Conservation (phyloP, 345 rosid species). For the Pelargonium nanum region DNA sequence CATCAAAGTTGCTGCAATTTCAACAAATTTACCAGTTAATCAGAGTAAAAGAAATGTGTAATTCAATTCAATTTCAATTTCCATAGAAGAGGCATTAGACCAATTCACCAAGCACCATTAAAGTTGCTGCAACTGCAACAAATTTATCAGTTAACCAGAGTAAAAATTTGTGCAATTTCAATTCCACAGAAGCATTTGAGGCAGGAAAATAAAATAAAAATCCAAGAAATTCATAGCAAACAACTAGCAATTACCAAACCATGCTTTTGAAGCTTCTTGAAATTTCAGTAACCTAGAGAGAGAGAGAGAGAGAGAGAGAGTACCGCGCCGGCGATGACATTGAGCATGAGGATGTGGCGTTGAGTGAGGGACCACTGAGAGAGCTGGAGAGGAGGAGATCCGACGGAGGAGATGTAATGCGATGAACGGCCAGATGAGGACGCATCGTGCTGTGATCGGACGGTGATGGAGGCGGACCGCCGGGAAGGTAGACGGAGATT, state of each 20-base stretch:
- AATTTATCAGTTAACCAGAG: neutral
- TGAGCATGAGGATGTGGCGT: constrained; percentile 55
- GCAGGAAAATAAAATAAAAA: neutral
- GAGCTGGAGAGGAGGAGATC: constrained; percentile 31
- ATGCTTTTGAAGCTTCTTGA: neutral
- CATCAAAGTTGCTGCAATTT: too few relatives aligned
- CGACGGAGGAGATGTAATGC: constrained; percentile 42
- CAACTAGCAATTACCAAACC: neutral
- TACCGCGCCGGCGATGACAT: constrained; percentile 59
- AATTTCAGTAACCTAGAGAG: too few relatives aligned
- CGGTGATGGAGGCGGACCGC: constrained; percentile 14
- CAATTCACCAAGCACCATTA: too few relatives aligned
- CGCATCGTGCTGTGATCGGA: constrained; percentile 20
- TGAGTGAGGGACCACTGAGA: constrained; percentile 54
- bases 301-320: neutral
- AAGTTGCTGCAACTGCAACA: constrained; percentile 54
- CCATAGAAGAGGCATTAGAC: too few relatives aligned
- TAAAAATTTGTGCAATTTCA: neutral
- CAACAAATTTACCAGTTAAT: too few relatives aligned
- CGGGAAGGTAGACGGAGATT: constrained; percentile 6
- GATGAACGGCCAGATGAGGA: constrained; percentile 25
- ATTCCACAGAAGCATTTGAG: neutral
- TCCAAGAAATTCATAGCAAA: neutral
- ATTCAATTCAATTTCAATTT: too few relatives aligned
- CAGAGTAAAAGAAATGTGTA: too few relatives aligned